phyloP scores from a whole-genome alignment of 2,329 filamentous ascomycete species.

The Fusarium torulosum region DNA sequence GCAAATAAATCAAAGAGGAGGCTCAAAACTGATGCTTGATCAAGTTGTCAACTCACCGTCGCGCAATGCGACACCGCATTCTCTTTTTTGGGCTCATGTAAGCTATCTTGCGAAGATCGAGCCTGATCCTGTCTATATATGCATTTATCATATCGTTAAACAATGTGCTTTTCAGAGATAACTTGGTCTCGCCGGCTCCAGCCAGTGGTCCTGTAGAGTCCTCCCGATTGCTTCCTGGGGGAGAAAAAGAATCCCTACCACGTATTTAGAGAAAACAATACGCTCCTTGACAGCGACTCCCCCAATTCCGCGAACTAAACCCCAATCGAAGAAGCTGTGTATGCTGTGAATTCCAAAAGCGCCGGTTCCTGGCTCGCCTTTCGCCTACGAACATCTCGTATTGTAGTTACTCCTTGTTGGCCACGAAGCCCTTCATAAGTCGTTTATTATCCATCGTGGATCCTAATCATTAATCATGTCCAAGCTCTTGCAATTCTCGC shows the following conservation, averaged over 20 bases:
- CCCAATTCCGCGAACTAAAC: constrained; percentile 23
- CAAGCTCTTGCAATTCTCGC: constrained; percentile 68
- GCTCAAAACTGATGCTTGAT: constrained; percentile 37
- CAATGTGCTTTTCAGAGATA: constrained; percentile 18
- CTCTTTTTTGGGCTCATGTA: constrained; percentile 36
- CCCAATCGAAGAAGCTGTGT: constrained; percentile 14
- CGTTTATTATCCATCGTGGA: constrained; percentile 38
- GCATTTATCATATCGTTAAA: constrained; percentile 23
- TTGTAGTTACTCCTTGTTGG: constrained; percentile 44
- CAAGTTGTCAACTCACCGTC: constrained; percentile 34
- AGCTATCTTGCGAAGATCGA: constrained; percentile 37
- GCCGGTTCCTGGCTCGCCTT: constrained; percentile 33
- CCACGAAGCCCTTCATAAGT: constrained; percentile 45
- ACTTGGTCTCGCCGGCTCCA: constrained; percentile 20
- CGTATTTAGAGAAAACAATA: constrained; percentile 24
- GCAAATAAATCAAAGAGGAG: constrained; percentile 39
- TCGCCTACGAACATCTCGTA: constrained; percentile 28
- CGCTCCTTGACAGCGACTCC: constrained; percentile 26
- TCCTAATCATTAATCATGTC: constrained; percentile 45
- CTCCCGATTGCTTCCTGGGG: constrained; percentile 24
- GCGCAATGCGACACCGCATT: constrained; percentile 30
- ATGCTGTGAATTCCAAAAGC: constrained; percentile 47
- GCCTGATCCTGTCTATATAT: constrained; percentile 39
- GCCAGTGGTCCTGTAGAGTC: constrained; percentile 31
- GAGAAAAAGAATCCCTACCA: constrained; percentile 30